These are phyloP conservation scores for Babesia bigemina DNA, from an alignment of 169 alveolate genomes.

Conservation along the genomic window DNA sequence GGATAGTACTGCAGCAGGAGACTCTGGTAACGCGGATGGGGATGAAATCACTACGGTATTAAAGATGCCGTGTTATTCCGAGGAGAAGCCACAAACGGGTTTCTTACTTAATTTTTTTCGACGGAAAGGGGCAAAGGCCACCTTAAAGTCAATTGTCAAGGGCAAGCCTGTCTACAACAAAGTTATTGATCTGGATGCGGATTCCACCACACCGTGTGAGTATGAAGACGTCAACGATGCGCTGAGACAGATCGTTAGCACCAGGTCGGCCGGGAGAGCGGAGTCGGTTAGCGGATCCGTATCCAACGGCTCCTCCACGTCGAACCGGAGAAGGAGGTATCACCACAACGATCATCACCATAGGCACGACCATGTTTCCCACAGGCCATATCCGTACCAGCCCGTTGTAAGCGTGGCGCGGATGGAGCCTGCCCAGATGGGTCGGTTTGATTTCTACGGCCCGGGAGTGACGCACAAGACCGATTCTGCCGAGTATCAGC, in stretches of 20 bases:
- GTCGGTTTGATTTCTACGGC: constrained; percentile 4
- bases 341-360: constrained; percentile 1
- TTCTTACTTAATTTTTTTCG: constrained; percentile 35
- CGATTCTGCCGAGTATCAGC: not conserved
- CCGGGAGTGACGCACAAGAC: not conserved
- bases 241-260: not conserved
- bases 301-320: constrained; percentile 11
- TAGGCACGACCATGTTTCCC: constrained; percentile 3
- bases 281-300: constrained; percentile 11
- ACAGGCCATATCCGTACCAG: not conserved
- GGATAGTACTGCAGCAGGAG: not conserved
- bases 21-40: not conserved
- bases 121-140: constrained; percentile 35
- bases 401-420: constrained; percentile 11
- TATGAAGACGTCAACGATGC: constrained; percentile 33
- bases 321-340: constrained; percentile 14
- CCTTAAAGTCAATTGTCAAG: constrained; percentile 29
- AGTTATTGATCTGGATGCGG: constrained; percentile 38
- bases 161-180: constrained; percentile 39
- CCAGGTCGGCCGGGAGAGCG: constrained; percentile 11
- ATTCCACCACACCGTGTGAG: constrained; percentile 4
- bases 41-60: not conserved
- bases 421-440: constrained; percentile 33
- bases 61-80: constrained; percentile 5
- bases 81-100: constrained; percentile 28